Conservation (phyloP, 176 grass and related monocot genomes). For the Eleusine indica region DNA sequence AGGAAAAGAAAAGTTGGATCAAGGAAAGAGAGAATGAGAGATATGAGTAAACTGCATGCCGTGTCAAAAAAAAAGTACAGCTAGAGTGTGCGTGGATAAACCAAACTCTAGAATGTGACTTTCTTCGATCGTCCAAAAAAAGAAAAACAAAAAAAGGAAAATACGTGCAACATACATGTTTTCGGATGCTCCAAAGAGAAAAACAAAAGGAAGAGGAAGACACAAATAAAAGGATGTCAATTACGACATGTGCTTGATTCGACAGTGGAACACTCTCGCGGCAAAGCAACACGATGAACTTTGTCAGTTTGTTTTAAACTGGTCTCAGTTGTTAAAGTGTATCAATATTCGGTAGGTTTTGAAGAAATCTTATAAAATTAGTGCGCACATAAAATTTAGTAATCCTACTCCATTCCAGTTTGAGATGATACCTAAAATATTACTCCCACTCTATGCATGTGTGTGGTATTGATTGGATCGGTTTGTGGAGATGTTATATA, state of each 20-base stretch:
- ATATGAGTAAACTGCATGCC: not conserved
- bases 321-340: too few species aligned
- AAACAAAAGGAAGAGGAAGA: not conserved
- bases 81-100: conserved; percentile 39
- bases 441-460: too few species aligned
- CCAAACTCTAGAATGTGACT: conserved; percentile 27
- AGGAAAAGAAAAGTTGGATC: not conserved
- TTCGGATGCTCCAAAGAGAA: not conserved
- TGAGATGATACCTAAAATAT: too few species aligned
- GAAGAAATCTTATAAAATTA: too few species aligned
- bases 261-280: not conserved
- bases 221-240: not conserved
- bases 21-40: not conserved
- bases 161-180: conserved; percentile 11
- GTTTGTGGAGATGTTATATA: too few species aligned
- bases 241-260: not conserved
- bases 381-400: too few species aligned
- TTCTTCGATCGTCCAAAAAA: not conserved
- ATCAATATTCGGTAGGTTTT: too few species aligned
- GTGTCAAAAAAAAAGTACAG: conserved; percentile 18
- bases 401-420: too few species aligned
- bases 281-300: too few species aligned
- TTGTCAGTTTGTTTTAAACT: too few species aligned
- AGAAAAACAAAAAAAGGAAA: not conserved
- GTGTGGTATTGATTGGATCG: too few species aligned